Conservation (phyloP, 2,329 filamentous ascomycete species). For the Stachybotrys chlorohalonatus region DNA sequence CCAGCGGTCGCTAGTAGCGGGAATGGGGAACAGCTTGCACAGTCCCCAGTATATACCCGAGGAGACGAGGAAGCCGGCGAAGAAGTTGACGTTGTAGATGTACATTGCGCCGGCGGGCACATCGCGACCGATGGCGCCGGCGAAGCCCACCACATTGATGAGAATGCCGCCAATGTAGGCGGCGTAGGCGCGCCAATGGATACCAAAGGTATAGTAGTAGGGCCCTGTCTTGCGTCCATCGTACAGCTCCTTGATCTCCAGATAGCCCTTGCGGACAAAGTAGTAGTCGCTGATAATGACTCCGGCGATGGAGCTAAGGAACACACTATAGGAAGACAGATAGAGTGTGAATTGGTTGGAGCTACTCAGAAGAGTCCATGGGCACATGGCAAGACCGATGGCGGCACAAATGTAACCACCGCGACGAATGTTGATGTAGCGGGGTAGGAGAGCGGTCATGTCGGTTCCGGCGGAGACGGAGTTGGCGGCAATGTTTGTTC, state of each 20-base stretch:
- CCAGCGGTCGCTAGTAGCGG: constrained; percentile 67
- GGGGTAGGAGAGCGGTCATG: constrained; percentile 69
- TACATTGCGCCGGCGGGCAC: constrained; percentile 76
- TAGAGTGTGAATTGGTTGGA: constrained; percentile 87
- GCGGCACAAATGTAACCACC: constrained; percentile 78
- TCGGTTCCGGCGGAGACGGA: constrained; percentile 77
- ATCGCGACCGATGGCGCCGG: constrained; percentile 60
- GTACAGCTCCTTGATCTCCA: constrained; percentile 73
- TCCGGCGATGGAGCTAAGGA: constrained; percentile 88
- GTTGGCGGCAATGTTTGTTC: constrained; percentile 83
- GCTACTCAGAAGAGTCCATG: constrained; percentile 66
- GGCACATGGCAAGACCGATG: constrained; percentile 77
- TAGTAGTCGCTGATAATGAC: constrained; percentile 89
- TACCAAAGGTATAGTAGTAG: constrained; percentile 66
- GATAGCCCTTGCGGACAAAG: constrained; percentile 70
- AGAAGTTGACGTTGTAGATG: constrained; percentile 88
- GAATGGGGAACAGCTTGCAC: constrained; percentile 61
- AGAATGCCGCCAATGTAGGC: constrained; percentile 78
- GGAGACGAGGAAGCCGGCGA: constrained; percentile 70
- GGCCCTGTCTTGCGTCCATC: constrained; percentile 55
- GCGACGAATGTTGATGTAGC: constrained; percentile 75
- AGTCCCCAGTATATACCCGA: constrained; percentile 58
- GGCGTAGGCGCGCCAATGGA: constrained; percentile 76
- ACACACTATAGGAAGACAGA: constrained; percentile 84
- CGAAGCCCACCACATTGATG: constrained; percentile 88